These are phyloP conservation scores for Neurospora pannonica DNA, from an alignment of 495 filamentous ascomycete genomes.

Conservation along the genomic window DNA sequence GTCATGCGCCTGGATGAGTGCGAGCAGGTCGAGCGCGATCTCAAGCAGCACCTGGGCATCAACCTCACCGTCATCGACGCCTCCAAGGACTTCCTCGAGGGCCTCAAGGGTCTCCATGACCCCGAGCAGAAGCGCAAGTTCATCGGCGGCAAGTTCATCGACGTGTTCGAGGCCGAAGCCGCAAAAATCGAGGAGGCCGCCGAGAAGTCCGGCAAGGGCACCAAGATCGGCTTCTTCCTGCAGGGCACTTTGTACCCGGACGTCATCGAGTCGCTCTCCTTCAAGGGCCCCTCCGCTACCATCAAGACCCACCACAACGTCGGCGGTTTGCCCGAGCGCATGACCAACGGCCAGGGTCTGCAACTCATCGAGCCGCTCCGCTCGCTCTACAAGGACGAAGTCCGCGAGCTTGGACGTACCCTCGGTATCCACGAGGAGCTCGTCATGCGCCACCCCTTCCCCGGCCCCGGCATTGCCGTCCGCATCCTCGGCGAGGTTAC, in stretches of 20 bases:
- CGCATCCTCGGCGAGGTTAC: constrained; percentile 86
- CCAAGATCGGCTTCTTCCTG: constrained; percentile 17
- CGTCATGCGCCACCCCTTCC: constrained; percentile 79
- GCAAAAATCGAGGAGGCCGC: constrained; percentile 63
- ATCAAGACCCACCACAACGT: constrained; percentile 85
- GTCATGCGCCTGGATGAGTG: constrained; percentile 83
- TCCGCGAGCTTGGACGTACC: constrained; percentile 64
- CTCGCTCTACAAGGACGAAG: constrained; percentile 78
- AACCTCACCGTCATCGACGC: constrained; percentile 86
- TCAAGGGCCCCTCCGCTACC: constrained; percentile 71
- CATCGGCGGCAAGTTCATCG: constrained; percentile 68
- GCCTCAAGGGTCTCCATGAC: constrained; percentile 65
- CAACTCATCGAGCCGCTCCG: constrained; percentile 60
- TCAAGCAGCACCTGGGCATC: constrained; percentile 72
- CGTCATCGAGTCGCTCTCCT: constrained; percentile 73
- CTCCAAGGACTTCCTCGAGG: constrained; percentile 58
- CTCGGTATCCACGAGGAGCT: constrained; percentile 70
- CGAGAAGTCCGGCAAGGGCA: constrained; percentile 42
- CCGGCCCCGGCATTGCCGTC: constrained; percentile 77
- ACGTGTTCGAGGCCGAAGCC: constrained; percentile 77
- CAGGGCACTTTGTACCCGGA: constrained; percentile 39
- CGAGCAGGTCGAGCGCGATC: constrained; percentile 62
- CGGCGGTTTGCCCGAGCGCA: constrained; percentile 50
- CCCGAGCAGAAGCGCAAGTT: constrained; percentile 93
- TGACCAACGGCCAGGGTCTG: constrained; percentile 24